Conservation (phyloP, 2,329 filamentous ascomycete genomes). For the Sarocladiaceae sp. region DNA sequence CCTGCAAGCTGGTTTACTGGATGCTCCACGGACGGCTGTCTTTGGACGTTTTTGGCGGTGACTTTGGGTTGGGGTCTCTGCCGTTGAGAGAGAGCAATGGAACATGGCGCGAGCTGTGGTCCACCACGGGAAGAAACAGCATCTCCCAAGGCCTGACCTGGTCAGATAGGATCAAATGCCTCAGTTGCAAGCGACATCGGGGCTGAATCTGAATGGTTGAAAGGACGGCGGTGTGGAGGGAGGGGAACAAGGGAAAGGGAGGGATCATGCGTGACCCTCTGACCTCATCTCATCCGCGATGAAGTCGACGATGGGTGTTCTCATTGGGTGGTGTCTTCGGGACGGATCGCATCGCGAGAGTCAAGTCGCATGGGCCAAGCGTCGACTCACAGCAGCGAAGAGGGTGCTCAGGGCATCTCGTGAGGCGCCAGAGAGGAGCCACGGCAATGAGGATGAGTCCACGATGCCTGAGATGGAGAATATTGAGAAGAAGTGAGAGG, state of each 20-base stretch:
- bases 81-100: slow-evolving; percentile 1
- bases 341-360: slow-evolving; percentile 9
- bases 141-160: background rate
- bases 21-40: too few relatives aligned
- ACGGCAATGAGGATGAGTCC: too few relatives aligned
- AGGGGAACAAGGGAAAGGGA: background rate
- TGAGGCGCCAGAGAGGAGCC: too few relatives aligned
- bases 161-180: background rate
- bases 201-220: background rate
- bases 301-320: slow-evolving; percentile 1
- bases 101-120: background rate
- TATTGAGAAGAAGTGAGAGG: background rate
- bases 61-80: background rate
- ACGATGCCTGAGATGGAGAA: background rate
- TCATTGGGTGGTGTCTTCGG: slow-evolving; percentile 7
- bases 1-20: too few relatives aligned
- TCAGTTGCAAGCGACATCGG: slow-evolving; percentile 1
- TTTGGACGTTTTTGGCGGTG: background rate
- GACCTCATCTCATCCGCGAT: slow-evolving; percentile 4
- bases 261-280: slow-evolving; percentile 6
- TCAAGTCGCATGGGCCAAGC: background rate
- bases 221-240: background rate
- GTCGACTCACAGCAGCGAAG: background rate
- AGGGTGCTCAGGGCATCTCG: background rate
- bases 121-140: background rate